These are phyloP conservation scores for Lablab purpureus DNA, from an alignment of 306 rosid species.

Conservation along the genomic window DNA sequence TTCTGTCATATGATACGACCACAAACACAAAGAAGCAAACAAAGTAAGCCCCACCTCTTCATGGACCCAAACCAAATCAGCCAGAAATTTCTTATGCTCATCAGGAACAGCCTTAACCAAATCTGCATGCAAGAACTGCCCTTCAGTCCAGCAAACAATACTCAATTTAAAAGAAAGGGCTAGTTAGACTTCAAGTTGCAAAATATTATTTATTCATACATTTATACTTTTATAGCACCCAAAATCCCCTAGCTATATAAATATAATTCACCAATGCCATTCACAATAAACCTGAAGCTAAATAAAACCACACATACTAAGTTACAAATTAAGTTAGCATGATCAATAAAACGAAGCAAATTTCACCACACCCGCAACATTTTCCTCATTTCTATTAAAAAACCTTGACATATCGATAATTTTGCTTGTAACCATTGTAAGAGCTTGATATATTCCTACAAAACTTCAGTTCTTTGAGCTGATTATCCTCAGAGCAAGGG, in stretches of 20 bases:
- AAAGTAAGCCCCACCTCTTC: conserved; percentile 73
- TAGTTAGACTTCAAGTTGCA: conserved; percentile 8
- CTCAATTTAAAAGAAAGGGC: conserved; percentile 9
- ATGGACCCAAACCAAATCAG: conserved; percentile 88
- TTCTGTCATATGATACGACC: conserved; percentile 5
- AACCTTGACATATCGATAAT: background rate
- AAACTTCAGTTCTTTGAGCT: no score
- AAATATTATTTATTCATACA: background rate
- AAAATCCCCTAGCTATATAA: conserved; percentile 6
- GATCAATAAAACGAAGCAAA: conserved; percentile 5
- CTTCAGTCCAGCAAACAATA: conserved; percentile 27
- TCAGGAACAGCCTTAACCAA: conserved; percentile 92
- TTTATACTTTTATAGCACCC: background rate
- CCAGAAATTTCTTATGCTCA: conserved; percentile 89
- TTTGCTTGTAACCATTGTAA: no score
- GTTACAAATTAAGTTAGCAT: background rate
- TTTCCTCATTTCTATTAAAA: conserved; percentile 1
- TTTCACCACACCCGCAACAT: background rate
- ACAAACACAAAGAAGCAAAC: conserved; percentile 30
- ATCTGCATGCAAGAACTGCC: conserved; percentile 60
- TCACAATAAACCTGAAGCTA: background rate
- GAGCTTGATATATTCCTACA: no score
- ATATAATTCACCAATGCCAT: conserved; percentile 6
- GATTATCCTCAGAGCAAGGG: no score
- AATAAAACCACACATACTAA: background rate